Percentiles rank a stretch among this genome's conserved stretches.
phyloP scores from a whole-genome alignment of 108 stramenopile genomes.

The Asterionellopsis glacialis region DNA sequence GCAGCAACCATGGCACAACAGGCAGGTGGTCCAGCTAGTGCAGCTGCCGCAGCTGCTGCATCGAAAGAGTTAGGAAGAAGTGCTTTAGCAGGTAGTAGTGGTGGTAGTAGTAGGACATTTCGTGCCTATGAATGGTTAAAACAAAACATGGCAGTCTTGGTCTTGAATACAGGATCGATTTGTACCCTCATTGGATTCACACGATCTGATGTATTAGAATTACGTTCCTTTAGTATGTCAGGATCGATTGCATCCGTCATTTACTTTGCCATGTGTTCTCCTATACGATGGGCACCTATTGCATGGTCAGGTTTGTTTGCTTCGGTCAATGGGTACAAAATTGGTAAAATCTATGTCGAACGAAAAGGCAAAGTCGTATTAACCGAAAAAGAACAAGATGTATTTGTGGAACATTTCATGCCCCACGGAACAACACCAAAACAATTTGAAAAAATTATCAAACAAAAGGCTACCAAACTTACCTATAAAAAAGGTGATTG shows the following conservation, averaged over 20 bases:
- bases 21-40: no score
- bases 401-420: constrained; percentile 69
- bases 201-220: constrained; percentile 59
- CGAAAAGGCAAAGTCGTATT: constrained; percentile 50
- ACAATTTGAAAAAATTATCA: constrained; percentile 64
- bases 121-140: constrained; percentile 27
- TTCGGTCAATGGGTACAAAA: constrained; percentile 59
- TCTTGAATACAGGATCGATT: constrained; percentile 68
- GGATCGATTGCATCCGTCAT: constrained; percentile 43
- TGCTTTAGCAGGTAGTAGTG: no score
- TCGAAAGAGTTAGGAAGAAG: no score
- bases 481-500: constrained; percentile 26
- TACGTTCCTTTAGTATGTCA: constrained; percentile 52
- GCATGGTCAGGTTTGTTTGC: constrained; percentile 63
- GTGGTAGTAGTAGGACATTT: no score
- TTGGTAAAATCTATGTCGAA: constrained; percentile 57
- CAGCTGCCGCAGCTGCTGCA: no score
- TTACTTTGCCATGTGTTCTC: constrained; percentile 5
- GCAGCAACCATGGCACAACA: not conserved
- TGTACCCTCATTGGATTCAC: constrained; percentile 69
- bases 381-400: constrained; percentile 39
- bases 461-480: constrained; percentile 24
- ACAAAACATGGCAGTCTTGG: constrained; percentile 48
- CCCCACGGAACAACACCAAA: constrained; percentile 77
- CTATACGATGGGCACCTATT: constrained; percentile 27